A percentile compares a stretch with the other conserved stretches of the same genome.
Evolutionary conservation across 2,329 filamentous ascomycete species (phyloP).

Genomic region (Alternaria sp.): DNA sequence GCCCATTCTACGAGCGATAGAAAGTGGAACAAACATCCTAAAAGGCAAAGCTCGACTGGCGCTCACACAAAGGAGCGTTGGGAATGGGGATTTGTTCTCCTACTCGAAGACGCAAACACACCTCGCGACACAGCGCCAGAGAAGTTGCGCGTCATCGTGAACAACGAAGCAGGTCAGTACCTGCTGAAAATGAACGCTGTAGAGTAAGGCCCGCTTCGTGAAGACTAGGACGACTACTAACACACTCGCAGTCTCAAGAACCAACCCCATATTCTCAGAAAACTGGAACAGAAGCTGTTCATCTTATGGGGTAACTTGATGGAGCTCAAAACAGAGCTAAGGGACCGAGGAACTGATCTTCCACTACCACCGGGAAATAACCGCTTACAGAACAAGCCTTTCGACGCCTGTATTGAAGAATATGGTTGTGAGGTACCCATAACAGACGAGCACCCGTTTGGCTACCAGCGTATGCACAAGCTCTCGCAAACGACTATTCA

Average conservation of each 20-base stretch:
- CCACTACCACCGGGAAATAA: constrained; percentile 38
- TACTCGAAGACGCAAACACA: constrained; percentile 73
- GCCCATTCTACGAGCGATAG: constrained; percentile 56
- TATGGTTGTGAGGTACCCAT: constrained; percentile 34
- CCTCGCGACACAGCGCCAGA: constrained; percentile 37
- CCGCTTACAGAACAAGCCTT: constrained; percentile 52
- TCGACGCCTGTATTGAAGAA: constrained; percentile 50
- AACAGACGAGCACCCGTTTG: constrained; percentile 22
- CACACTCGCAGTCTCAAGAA: constrained; percentile 62
- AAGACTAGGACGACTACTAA: constrained; percentile 14
- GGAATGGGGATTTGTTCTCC: constrained; percentile 85
- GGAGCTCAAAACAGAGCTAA: constrained; percentile 67
- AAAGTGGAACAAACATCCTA: constrained; percentile 39
- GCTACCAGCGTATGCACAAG: constrained; percentile 38
- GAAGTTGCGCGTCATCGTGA: constrained; percentile 72
- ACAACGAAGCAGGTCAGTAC: constrained; percentile 63
- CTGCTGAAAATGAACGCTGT: constrained; percentile 64
- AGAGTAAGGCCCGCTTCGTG: constrained; percentile 54
- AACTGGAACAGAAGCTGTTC: constrained; percentile 75
- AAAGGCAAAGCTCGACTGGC: constrained; percentile 50
- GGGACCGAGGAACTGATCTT: constrained; percentile 48
- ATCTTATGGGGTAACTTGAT: constrained; percentile 82
- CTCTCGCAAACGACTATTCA: constrained; percentile 36
- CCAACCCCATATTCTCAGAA: constrained; percentile 58
- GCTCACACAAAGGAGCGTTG: constrained; percentile 63